Percentiles rank a stretch among this genome's conserved stretches.
These are phyloP conservation scores for Clarireedia hainanense DNA, from an alignment of 2,329 filamentous ascomycete genomes.

Conservation along the genomic window DNA sequence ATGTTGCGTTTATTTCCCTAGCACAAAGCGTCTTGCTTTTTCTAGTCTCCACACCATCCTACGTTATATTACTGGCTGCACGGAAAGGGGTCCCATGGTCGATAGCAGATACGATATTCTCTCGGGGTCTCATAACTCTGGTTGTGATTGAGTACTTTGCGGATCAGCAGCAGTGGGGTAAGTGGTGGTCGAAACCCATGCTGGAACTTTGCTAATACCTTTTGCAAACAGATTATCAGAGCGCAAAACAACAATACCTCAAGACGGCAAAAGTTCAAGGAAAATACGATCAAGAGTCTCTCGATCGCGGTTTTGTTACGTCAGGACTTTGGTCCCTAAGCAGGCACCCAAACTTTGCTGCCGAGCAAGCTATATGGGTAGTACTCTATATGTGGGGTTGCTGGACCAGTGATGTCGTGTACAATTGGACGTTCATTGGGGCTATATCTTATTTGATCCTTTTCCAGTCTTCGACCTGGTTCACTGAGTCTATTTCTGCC, in stretches of 20 bases:
- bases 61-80: slow-evolving; percentile 69
- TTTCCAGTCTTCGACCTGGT: slow-evolving; percentile 81
- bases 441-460: slow-evolving; percentile 63
- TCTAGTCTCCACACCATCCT: slow-evolving; percentile 71
- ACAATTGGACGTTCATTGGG: slow-evolving; percentile 74
- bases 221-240: slow-evolving; percentile 58
- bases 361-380: slow-evolving; percentile 88
- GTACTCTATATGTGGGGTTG: slow-evolving; percentile 83
- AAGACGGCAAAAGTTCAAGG: slow-evolving; percentile 62
- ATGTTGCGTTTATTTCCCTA: slow-evolving; percentile 82
- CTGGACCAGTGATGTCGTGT: slow-evolving; percentile 59
- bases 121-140: slow-evolving; percentile 45
- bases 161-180: slow-evolving; percentile 89
- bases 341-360: slow-evolving; percentile 90
- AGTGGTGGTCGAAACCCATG: slow-evolving; percentile 21
- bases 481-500: slow-evolving; percentile 76
- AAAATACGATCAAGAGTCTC: slow-evolving; percentile 60
- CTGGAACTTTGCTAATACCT: not conserved
- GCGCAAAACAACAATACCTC: slow-evolving; percentile 69
- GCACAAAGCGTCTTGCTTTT: slow-evolving; percentile 77
- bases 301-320: slow-evolving; percentile 84
- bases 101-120: slow-evolving; percentile 50
- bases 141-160: slow-evolving; percentile 68
- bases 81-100: slow-evolving; percentile 48
- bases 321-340: slow-evolving; percentile 81